Percentiles rank a stretch among this genome's conserved stretches.
These are phyloP conservation scores for Aegilops longissima DNA, from an alignment of 176 grass and related monocot species.

Conservation along the genomic window DNA sequence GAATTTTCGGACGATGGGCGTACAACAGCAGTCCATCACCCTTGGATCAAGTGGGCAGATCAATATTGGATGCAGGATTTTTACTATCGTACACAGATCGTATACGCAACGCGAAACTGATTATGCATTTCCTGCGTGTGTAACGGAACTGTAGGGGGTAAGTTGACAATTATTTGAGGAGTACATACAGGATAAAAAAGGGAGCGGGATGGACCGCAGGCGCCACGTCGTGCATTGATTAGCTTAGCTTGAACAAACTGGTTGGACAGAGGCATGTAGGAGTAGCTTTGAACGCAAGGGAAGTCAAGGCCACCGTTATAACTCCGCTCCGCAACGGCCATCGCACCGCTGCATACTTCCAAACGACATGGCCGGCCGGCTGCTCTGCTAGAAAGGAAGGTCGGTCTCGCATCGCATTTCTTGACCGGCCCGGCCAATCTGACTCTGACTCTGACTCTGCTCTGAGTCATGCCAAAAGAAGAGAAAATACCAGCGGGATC, in stretches of 20 bases:
- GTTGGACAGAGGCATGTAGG: not conserved
- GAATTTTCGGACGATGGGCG: no score
- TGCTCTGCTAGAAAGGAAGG: not conserved
- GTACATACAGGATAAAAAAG: no score
- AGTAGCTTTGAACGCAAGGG: constrained; percentile 44
- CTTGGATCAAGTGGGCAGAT: no score
- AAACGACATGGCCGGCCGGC: not conserved
- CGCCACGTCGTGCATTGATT: constrained; percentile 31
- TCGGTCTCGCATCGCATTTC: not conserved
- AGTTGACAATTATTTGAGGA: no score
- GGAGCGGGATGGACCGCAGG: not conserved
- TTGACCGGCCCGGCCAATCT: constrained; percentile 20
- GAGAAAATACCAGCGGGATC: not conserved
- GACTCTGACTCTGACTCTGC: not conserved
- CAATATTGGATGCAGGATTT: no score
- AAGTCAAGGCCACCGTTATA: constrained; percentile 46
- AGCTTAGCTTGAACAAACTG: constrained; percentile 7
- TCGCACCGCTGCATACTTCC: constrained; percentile 10
- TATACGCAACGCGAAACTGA: no score
- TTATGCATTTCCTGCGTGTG: no score
- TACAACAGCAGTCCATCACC: no score
- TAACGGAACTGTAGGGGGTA: no score
- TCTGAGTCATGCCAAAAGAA: not conserved
- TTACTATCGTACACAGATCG: no score
- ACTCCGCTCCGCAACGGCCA: constrained; percentile 21